Percentiles rank a stretch among this genome's conserved stretches.
phyloP scores from a whole-genome alignment of 176 grass and related monocot genomes.

The Lolium rigidum region DNA sequence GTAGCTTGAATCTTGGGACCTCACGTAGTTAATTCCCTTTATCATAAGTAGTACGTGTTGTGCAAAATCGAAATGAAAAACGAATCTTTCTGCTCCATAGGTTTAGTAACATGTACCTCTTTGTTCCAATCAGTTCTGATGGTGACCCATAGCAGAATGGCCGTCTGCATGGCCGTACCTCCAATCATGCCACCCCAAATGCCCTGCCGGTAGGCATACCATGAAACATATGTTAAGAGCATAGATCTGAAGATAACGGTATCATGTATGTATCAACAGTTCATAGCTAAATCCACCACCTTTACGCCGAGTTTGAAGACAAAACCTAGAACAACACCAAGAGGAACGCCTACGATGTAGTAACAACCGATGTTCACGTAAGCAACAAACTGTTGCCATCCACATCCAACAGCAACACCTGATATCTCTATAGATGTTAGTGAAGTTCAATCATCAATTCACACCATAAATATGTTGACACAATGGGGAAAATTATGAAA shows the following conservation, averaged over 20 bases:
- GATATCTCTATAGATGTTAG: constrained; percentile 12
- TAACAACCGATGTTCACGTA: constrained; percentile 93
- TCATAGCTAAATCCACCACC: constrained; percentile 39
- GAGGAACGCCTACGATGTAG: constrained; percentile 79
- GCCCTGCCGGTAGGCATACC: constrained; percentile 40
- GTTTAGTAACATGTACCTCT: constrained; percentile 43
- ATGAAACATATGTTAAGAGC: neutral
- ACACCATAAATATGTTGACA: neutral
- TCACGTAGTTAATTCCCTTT: neutral
- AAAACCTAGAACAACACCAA: constrained; percentile 73
- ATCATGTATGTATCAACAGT: neutral
- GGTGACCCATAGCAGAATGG: constrained; percentile 70
- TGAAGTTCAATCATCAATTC: neutral
- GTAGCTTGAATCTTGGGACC: neutral
- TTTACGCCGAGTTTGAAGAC: constrained; percentile 67
- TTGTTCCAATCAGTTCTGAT: constrained; percentile 75
- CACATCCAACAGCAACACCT: constrained; percentile 96
- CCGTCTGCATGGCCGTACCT: constrained; percentile 71
- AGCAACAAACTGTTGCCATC: constrained; percentile 92
- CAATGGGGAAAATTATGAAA: neutral
- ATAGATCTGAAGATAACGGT: neutral
- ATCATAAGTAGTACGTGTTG: neutral
- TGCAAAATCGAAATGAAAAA: neutral
- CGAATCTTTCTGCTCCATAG: neutral
- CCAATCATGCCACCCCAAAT: constrained; percentile 90